Percentiles rank a stretch among this genome's conserved stretches.
These are phyloP conservation scores for Candolleomyces efflorescens DNA, from an alignment of 768 basidiomycete genomes.

Conservation along the genomic window DNA sequence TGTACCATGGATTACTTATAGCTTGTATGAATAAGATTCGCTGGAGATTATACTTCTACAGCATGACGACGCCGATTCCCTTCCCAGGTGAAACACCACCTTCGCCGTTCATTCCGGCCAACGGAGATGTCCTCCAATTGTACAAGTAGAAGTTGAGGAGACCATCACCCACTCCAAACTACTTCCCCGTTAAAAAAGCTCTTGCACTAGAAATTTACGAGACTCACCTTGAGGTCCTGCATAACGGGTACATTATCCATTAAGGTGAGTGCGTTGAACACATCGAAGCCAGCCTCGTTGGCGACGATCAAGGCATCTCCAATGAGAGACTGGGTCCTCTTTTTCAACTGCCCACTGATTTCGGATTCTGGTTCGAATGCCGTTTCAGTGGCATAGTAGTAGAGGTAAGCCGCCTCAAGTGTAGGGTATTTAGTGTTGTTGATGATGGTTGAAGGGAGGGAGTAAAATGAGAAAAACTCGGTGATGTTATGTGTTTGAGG, in stretches of 20 bases:
- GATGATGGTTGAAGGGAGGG: constrained; percentile 92
- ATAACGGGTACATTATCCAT: constrained; percentile 91
- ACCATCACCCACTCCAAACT: constrained; percentile 95
- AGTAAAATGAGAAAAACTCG: constrained; percentile 97
- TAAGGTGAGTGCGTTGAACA: constrained; percentile 90
- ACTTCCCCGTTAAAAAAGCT: constrained; percentile 2
- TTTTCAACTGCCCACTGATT: constrained; percentile 58
- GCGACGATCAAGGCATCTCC: constrained; percentile 81
- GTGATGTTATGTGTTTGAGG: constrained; percentile 80
- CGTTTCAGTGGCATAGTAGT: constrained; percentile 86
- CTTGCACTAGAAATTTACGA: background rate
- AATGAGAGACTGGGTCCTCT: constrained; percentile 66
- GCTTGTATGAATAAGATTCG: background rate
- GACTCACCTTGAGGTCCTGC: constrained; percentile 72
- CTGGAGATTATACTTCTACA: constrained; percentile 38
- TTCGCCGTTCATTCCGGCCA: constrained; percentile 66
- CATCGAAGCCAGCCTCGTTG: constrained; percentile 85
- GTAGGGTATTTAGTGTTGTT: constrained; percentile 62
- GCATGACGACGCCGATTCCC: constrained; percentile 93
- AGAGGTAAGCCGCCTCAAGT: constrained; percentile 93
- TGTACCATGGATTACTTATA: constrained; percentile 1
- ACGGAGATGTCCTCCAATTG: constrained; percentile 84
- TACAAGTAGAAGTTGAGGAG: constrained; percentile 90
- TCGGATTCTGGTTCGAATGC: constrained; percentile 63
- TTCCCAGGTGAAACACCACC: constrained; percentile 56